A percentile compares a stretch with the other conserved stretches of the same genome.
Evolutionary conservation across 176 grass and related monocot species (phyloP).

Genomic region (Oryza rufipogon): DNA sequence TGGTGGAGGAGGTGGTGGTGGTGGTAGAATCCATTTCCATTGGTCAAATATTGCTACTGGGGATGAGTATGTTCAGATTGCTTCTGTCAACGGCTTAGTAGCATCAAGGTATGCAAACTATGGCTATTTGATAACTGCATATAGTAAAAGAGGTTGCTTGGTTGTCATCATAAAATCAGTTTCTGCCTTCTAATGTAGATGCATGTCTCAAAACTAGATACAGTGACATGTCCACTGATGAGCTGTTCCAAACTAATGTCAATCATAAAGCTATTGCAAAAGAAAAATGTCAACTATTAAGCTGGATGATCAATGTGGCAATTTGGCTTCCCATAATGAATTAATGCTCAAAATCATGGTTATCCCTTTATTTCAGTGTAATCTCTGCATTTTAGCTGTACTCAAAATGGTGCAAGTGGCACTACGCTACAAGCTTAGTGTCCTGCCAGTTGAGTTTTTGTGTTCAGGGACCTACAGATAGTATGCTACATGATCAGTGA

Average conservation of each 20-base stretch:
- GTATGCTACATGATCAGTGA: background rate
- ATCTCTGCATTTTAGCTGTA: background rate
- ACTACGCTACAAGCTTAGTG: background rate
- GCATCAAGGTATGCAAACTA: slow-evolving; percentile 67
- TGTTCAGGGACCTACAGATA: background rate
- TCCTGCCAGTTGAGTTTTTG: background rate
- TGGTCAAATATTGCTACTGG: slow-evolving; percentile 94
- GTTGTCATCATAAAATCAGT: slow-evolving; percentile 12
- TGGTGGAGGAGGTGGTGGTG: slow-evolving; percentile 86
- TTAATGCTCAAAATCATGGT: background rate
- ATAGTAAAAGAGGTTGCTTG: slow-evolving; percentile 34
- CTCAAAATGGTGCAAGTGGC: background rate
- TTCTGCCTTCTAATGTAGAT: background rate
- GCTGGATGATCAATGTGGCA: background rate
- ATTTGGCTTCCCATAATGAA: background rate
- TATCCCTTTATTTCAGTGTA: background rate
- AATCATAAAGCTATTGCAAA: background rate
- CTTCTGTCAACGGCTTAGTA: slow-evolving; percentile 82
- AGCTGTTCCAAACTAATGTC: background rate
- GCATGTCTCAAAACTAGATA: background rate
- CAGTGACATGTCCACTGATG: background rate
- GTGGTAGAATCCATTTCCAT: slow-evolving; percentile 95
- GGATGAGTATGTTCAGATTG: slow-evolving; percentile 97
- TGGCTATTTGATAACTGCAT: slow-evolving; percentile 14
- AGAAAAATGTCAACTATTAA: background rate